Conservation (phyloP, 2,329 filamentous ascomycete genomes). For the Camillea tinctor region DNA sequence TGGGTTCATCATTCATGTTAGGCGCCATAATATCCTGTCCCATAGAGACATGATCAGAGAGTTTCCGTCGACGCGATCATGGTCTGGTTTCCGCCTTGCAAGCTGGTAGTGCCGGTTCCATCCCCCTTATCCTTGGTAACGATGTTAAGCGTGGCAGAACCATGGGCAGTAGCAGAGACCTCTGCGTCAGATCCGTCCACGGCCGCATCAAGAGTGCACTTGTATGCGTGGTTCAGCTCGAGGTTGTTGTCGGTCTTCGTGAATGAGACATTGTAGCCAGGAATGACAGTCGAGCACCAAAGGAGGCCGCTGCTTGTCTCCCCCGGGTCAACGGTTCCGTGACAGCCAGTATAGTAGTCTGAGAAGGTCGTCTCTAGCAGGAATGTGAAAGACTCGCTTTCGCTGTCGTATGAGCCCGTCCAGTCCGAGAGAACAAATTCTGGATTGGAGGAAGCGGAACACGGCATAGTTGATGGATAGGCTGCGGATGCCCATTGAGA, state of each 20-base stretch:
- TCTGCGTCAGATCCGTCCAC: background rate
- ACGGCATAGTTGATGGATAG: slow-evolving; percentile 10
- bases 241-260: slow-evolving; percentile 15
- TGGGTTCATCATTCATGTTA: background rate
- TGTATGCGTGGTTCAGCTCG: slow-evolving; percentile 12
- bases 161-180: background rate
- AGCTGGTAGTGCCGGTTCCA: background rate
- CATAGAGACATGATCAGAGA: background rate
- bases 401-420: slow-evolving; percentile 16
- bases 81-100: background rate
- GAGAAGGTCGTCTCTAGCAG: slow-evolving; percentile 17
- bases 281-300: slow-evolving; percentile 16
- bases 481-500: slow-evolving; percentile 10
- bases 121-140: background rate
- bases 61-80: background rate
- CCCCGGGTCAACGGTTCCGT: slow-evolving; percentile 9
- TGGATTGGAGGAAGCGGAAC: slow-evolving; percentile 2
- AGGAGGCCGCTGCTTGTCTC: slow-evolving; percentile 14
- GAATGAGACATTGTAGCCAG: slow-evolving; percentile 18
- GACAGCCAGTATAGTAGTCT: slow-evolving; percentile 18
- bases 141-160: background rate
- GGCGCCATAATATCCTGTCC: background rate
- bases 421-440: slow-evolving; percentile 14
- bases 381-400: slow-evolving; percentile 19
- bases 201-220: slow-evolving; percentile 3